Conservation (phyloP, 805 yeast species). For the Wickerhamiella bombiphila region DNA sequence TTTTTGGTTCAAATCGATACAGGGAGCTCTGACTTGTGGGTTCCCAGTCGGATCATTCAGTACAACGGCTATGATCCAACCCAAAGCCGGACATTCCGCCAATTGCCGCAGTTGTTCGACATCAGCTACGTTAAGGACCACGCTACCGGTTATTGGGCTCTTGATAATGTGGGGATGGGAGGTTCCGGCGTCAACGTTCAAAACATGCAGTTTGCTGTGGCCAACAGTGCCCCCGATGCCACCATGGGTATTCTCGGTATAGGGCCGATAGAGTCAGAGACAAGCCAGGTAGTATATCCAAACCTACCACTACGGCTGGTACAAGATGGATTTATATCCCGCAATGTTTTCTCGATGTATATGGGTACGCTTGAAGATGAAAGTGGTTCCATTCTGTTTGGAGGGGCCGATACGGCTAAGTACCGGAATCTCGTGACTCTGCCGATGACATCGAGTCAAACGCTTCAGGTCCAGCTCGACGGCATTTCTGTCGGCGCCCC, state of each 20-base stretch:
- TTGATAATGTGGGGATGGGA: slow-evolving; percentile 43
- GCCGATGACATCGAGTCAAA: slow-evolving; percentile 23
- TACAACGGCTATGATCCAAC: slow-evolving; percentile 16
- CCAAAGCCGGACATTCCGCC: slow-evolving; percentile 11
- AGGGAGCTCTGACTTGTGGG: slow-evolving; percentile 36
- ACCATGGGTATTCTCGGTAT: slow-evolving; percentile 33
- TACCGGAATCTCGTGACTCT: slow-evolving; percentile 38
- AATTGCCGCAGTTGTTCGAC: slow-evolving; percentile 13
- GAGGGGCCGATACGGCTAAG: slow-evolving; percentile 55
- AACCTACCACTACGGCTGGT: slow-evolving; percentile 51
- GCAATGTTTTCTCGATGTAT: slow-evolving; percentile 47
- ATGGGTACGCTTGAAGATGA: slow-evolving; percentile 29
- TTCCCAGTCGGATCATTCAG: slow-evolving; percentile 14
- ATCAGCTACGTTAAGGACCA: slow-evolving; percentile 30
- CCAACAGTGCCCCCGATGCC: slow-evolving; percentile 47
- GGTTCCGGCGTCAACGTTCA: slow-evolving; percentile 27
- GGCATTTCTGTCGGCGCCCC: slow-evolving; percentile 12
- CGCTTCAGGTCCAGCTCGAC: slow-evolving; percentile 16
- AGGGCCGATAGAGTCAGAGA: slow-evolving; percentile 17
- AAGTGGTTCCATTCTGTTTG: slow-evolving; percentile 49
- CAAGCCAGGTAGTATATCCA: slow-evolving; percentile 26
- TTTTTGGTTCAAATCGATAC: slow-evolving; percentile 56
- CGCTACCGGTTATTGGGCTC: slow-evolving; percentile 47
- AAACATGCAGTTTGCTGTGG: slow-evolving; percentile 60
- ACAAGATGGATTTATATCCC: slow-evolving; percentile 39